Conservation (phyloP, 176 grass and related monocot genomes). For the Eleusine indica region DNA sequence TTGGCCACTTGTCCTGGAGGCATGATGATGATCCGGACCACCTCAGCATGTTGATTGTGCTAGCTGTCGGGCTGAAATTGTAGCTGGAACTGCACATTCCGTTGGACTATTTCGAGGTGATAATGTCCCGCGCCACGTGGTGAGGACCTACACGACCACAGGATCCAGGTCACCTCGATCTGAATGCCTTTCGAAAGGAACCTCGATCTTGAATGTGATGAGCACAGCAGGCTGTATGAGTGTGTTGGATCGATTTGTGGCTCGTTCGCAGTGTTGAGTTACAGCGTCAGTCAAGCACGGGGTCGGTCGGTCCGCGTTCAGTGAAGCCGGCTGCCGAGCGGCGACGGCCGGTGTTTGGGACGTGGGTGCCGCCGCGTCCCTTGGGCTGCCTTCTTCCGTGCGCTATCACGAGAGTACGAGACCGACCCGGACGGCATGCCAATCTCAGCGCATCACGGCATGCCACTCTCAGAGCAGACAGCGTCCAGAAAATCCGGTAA, state of each 20-base stretch:
- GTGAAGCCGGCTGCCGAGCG: neutral
- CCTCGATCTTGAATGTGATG: neutral
- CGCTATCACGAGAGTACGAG: too few species aligned
- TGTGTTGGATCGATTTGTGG: neutral
- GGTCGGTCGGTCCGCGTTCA: neutral
- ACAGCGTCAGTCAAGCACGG: neutral
- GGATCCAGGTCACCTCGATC: constrained; percentile 17
- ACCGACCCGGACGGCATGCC: too few species aligned
- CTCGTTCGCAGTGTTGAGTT: neutral
- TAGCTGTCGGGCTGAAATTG: constrained; percentile 15
- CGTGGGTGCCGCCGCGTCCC: neutral
- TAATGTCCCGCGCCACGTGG: neutral
- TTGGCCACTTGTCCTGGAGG: neutral
- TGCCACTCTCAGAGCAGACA: neutral
- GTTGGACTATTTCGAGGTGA: neutral
- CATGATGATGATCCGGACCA: constrained; percentile 8
- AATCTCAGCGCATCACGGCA: neutral
- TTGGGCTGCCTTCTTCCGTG: neutral
- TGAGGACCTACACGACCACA: neutral
- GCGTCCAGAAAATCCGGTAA: neutral
- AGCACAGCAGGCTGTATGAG: neutral
- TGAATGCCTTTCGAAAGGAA: neutral
- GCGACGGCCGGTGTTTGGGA: neutral
- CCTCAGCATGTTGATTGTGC: neutral
- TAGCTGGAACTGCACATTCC: neutral